phyloP scores from a whole-genome alignment of 495 filamentous ascomycete species.

The Hypoxylon lenormandii region DNA sequence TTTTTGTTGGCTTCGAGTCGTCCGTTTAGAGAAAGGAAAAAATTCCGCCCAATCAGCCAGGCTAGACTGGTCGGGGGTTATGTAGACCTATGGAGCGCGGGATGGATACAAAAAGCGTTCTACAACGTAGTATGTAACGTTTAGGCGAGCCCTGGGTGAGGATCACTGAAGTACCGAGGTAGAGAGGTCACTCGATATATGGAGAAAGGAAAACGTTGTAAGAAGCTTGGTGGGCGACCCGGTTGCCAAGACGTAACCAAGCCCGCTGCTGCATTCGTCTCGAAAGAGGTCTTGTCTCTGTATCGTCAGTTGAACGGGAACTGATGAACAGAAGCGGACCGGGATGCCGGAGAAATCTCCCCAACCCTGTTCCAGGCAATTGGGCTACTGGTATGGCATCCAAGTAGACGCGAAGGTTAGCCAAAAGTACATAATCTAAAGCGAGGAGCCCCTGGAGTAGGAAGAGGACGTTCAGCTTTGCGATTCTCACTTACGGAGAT shows the following conservation, averaged over 20 bases:
- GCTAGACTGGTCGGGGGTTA: constrained; percentile 25
- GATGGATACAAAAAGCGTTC: constrained; percentile 37
- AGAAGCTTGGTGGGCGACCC: constrained; percentile 36
- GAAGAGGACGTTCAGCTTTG: constrained; percentile 3
- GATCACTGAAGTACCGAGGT: constrained; percentile 43
- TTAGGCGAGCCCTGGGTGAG: constrained; percentile 37
- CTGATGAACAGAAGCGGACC: constrained; percentile 37
- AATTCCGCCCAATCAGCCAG: constrained; percentile 36
- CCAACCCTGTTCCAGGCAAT: constrained; percentile 25
- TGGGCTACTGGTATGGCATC: constrained; percentile 20
- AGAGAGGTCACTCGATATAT: constrained; percentile 31
- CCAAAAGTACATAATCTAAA: constrained; percentile 9
- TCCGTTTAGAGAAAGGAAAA: constrained; percentile 28
- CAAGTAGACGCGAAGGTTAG: constrained; percentile 6
- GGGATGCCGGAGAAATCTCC: constrained; percentile 45
- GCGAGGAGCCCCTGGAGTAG: constrained; percentile 4
- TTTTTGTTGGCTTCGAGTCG: constrained; percentile 36
- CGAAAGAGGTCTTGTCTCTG: constrained; percentile 16
- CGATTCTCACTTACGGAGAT: constrained; percentile 27
- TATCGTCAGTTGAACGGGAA: constrained; percentile 29
- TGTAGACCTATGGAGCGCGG: constrained; percentile 42
- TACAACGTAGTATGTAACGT: constrained; percentile 49
- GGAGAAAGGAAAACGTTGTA: constrained; percentile 32
- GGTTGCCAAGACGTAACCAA: constrained; percentile 45
- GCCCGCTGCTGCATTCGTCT: constrained; percentile 34